These are phyloP conservation scores for Rhodosporidiobolus sp. DNA, from an alignment of 768 basidiomycete species.

Conservation along the genomic window DNA sequence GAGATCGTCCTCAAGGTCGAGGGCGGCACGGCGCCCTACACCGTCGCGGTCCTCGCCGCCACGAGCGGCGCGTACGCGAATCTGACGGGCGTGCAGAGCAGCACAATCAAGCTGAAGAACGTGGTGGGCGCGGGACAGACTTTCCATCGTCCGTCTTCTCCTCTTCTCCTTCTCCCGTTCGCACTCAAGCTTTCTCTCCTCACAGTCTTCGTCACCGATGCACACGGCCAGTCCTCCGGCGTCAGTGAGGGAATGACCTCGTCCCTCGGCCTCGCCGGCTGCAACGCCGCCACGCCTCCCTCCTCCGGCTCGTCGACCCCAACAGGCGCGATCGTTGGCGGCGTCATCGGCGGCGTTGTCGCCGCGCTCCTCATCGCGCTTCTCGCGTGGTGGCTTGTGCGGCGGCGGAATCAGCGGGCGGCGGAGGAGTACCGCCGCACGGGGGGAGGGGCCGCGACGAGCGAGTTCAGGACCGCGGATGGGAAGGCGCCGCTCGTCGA, in stretches of 20 bases:
- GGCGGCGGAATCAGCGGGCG: neutral
- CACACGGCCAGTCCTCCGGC: neutral
- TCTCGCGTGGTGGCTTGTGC: conserved; percentile 27
- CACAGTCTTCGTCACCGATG: conserved; percentile 36
- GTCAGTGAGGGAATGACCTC: conserved; percentile 11
- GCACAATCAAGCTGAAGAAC: conserved; percentile 18
- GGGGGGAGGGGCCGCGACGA: conserved; percentile 6
- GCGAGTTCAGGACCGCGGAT: conserved; percentile 32
- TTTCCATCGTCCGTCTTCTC: conserved; percentile 22
- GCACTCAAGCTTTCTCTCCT: too few relatives aligned
- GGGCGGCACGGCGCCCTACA: conserved; percentile 20
- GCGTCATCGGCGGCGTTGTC: conserved; percentile 25
- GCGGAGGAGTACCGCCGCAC: conserved; percentile 11
- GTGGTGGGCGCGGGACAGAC: conserved; percentile 11
- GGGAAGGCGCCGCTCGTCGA: conserved; percentile 31
- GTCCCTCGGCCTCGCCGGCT: neutral
- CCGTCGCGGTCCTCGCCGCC: conserved; percentile 17
- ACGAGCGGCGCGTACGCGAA: conserved; percentile 22
- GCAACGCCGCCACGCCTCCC: neutral
- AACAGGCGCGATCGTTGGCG: conserved; percentile 31
- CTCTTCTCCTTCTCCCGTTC: neutral
- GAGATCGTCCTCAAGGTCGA: conserved; percentile 20
- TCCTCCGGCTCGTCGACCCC: neutral
- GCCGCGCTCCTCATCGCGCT: conserved; percentile 15
- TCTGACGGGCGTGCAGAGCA: conserved; percentile 4